Evolutionary conservation across 129 eudicot genomes (phyloP), one percentile per base, ranked within the genome.

Genomic region (Artemisia tridentata): DNA sequence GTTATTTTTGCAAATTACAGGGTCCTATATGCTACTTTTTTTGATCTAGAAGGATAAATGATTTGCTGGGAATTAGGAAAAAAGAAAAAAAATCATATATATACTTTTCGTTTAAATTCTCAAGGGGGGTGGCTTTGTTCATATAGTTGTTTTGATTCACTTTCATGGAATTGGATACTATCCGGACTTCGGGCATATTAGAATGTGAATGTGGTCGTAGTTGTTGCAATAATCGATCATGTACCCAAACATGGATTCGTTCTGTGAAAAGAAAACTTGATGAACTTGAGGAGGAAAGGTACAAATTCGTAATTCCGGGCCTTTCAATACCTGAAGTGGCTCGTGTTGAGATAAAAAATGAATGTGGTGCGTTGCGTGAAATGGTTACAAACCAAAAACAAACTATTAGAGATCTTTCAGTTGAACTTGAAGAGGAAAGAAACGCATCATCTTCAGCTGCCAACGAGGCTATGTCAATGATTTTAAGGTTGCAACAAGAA

Each of bases 381-480:
- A 88, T 83, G 83, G 96, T 88, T 17, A 45, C 54, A 61, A 84
- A 69, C 63, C 97, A 91, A 71, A 96, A 91, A 60, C 78, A 78
- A 43, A 82, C 79, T 4, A 91, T 91, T 69, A 79, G 72, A 53
- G 90, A 84, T 18, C 88, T 91, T 19, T 66, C 80, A 4, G 11
- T 55, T 16, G 96, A 91, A 38, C 65, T 91, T 59, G 97, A 91
- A 8, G 90, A 91, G 80, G 97, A 88, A 67, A 79, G 96, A 23
- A 84, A 91, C 31, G 97, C 97, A 1, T 68, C 97, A 0, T 86
- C 97, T 2, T 88, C 97, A 0, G 96, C 96, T 69, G 91, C 96
- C 13, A 88, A 88, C 45, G 96, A 86, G 72, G 91, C 96, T 3
- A 91, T 91, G 96, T 88, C 97, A 5, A 91, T 91, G 97, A 91